Evolutionary conservation across 331 rosid species (phyloP).

Genomic region (Pyracantha coccinea): DNA sequence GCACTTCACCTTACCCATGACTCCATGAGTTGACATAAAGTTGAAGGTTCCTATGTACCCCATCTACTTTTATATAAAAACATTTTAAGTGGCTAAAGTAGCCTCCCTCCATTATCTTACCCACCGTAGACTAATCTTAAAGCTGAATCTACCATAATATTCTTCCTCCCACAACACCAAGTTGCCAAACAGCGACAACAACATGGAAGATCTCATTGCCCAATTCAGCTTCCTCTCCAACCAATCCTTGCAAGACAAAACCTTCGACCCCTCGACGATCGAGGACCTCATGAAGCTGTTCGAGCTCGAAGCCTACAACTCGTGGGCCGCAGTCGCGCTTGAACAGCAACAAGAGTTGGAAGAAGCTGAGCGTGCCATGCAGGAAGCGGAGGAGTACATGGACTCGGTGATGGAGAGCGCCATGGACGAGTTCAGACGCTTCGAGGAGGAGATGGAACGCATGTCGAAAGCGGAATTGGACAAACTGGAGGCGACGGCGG

Average conservation of each 20-base stretch:
- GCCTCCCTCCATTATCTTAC: background rate
- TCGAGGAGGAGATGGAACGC: constrained; percentile 62
- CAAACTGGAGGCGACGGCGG: constrained; percentile 40
- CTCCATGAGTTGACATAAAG: background rate
- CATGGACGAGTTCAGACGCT: constrained; percentile 75
- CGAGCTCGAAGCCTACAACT: constrained; percentile 84
- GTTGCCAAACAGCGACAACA: background rate
- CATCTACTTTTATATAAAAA: background rate
- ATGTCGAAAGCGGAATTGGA: constrained; percentile 37
- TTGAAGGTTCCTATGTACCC: background rate
- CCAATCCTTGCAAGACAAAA: constrained; percentile 63
- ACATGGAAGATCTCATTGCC: constrained; percentile 72
- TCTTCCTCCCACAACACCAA: background rate
- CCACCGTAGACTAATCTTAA: too few species aligned
- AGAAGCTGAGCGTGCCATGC: constrained; percentile 50
- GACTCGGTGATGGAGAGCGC: constrained; percentile 75
- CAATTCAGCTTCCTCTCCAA: constrained; percentile 69
- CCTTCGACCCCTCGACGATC: constrained; percentile 71
- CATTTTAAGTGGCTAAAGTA: background rate
- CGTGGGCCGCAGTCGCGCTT: constrained; percentile 81
- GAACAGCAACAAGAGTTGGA: constrained; percentile 43
- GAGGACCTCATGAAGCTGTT: constrained; percentile 80
- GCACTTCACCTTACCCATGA: background rate
- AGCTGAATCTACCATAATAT: background rate
- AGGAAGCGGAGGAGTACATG: constrained; percentile 57